Evolutionary conservation across 108 stramenopile genomes (phyloP), one percentile per base, ranked within the genome.

Genomic region (Cyclotella sp.): DNA sequence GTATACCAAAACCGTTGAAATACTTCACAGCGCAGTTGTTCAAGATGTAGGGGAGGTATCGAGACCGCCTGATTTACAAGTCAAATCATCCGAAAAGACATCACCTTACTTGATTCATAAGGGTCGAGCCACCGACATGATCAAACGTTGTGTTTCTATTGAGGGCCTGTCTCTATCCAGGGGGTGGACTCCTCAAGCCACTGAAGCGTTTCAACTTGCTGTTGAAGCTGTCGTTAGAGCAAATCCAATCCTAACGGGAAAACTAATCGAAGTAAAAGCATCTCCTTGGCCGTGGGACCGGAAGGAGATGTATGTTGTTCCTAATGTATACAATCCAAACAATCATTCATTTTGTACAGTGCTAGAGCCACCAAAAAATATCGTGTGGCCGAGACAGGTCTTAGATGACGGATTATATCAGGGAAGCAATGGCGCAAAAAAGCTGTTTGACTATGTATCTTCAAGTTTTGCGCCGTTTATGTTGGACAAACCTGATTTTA

Each of bases 161-260:
- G 82, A 78, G 74, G 82, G 82, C 0, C 65, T 83, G 11, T 57
- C 63, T 30, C 19, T 83, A 9, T 75, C 67, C 24, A 78, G 55
- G 34, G 82, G 82, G 15, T 83, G 82, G 82, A 79, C 72, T 41
- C 49, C 72, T 68, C 65, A 75, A 59, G 77, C 82, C 6, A 74
- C 82, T 27, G 40, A 67, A 53, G 77, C 82, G 21, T 83, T 83
- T 67, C 47, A 58, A 34, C 28, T 84, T 22, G 78, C 79, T 7
- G 64, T 81, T 7, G 79, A 84, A 64, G 83, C 83, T 19, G 83
- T 84, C 4, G 79, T 81, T 61, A 55, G 74, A 18, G 63, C 74
- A 24, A 84, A 84, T 53, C 83, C 83, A n/a, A 84, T 84, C 30
- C 59, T 84, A 45, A 81, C 79, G 8, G 83, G 83, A 70, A 75